phyloP scores from a whole-genome alignment of 345 rosid species.

The Melastoma malabathricum region DNA sequence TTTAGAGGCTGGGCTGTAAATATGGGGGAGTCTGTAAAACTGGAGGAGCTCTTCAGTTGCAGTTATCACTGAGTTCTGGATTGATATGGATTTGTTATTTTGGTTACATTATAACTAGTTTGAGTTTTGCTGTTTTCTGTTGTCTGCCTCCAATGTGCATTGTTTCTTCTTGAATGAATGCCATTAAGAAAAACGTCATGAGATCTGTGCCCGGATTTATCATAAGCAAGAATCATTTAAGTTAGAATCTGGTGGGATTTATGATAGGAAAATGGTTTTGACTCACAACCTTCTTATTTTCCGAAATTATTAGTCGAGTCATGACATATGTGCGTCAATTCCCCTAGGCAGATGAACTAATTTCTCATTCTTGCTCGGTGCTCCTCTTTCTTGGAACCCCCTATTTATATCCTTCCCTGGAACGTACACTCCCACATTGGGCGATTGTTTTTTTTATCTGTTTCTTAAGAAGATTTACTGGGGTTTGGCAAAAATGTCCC shows the following conservation, averaged over 20 bases:
- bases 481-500: constrained; percentile 27
- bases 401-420: constrained; percentile 25
- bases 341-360: constrained; percentile 14
- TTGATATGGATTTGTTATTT: too few species aligned
- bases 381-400: constrained; percentile 25
- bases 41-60: too few species aligned
- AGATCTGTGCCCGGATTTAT: too few species aligned
- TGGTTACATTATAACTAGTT: too few species aligned
- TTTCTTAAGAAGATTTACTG: not conserved
- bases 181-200: too few species aligned
- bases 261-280: constrained; percentile 30
- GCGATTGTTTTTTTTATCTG: not conserved
- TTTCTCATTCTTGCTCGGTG: constrained; percentile 22
- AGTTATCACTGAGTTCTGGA: too few species aligned
- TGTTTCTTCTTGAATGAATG: too few species aligned
- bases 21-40: too few species aligned
- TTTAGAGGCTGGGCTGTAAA: too few species aligned
- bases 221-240: too few species aligned
- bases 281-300: constrained; percentile 18
- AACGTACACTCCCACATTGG: constrained; percentile 1
- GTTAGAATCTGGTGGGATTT: constrained; percentile 27
- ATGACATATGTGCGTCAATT: constrained; percentile 17
- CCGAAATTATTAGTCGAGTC: constrained; percentile 4
- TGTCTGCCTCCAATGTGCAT: too few species aligned
- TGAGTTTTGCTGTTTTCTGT: too few species aligned